phyloP scores from a whole-genome alignment of 179 eudicot species.

The Pouteria campechiana region DNA sequence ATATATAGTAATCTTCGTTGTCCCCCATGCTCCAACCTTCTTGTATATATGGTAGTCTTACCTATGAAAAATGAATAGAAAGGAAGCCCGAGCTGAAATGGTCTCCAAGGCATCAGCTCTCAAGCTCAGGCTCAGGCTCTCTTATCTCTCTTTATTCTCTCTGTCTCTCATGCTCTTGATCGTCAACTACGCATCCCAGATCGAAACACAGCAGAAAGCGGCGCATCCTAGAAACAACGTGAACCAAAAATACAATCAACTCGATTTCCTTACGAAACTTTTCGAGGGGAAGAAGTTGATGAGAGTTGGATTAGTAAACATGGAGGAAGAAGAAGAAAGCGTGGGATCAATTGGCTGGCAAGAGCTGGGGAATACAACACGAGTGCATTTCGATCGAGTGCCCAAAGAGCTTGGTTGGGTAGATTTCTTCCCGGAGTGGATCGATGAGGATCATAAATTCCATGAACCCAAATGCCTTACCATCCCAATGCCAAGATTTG shows the following conservation, averaged over 20 bases:
- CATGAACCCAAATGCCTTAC: conserved; percentile 26
- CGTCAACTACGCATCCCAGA: conserved; percentile 8
- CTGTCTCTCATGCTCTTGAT: conserved; percentile 12
- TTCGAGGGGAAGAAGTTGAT: conserved; percentile 4
- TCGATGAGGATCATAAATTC: conserved; percentile 23
- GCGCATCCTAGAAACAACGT: conserved; percentile 1
- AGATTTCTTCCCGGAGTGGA: conserved; percentile 46
- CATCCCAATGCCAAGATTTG: conserved; percentile 47
- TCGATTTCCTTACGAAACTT: conserved; percentile 8
- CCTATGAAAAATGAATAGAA: too few relatives aligned
- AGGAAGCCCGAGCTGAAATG: too few relatives aligned
- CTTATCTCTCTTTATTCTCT: conserved; percentile 11
- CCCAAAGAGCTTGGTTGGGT: conserved; percentile 20
- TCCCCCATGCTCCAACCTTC: too few relatives aligned
- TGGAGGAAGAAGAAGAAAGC: conserved; percentile 4
- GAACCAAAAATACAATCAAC: conserved; percentile 15
- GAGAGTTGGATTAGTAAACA: conserved; percentile 44
- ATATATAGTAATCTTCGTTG: too few relatives aligned
- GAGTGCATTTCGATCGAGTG: conserved; percentile 24
- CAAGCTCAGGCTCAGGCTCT: background rate
- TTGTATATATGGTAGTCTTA: too few relatives aligned
- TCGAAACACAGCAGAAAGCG: conserved; percentile 1
- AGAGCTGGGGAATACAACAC: conserved; percentile 6
- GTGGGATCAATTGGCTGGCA: conserved; percentile 10
- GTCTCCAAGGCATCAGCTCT: background rate